These are phyloP conservation scores for Pleurotus tuber-regium DNA, from an alignment of 768 basidiomycete genomes.

Conservation along the genomic window DNA sequence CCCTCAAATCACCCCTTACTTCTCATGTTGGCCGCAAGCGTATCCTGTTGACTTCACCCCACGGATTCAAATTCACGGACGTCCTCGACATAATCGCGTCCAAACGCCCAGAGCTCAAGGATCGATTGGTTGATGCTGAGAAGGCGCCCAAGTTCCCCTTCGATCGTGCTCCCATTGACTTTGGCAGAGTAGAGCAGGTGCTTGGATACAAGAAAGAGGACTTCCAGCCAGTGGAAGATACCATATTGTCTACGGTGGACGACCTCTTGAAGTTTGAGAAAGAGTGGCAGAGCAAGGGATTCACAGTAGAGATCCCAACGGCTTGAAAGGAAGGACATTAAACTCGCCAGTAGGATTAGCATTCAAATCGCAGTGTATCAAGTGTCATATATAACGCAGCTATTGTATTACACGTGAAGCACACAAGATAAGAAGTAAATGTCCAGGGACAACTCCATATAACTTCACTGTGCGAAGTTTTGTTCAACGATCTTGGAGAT, in stretches of 20 bases:
- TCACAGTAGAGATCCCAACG: too few relatives aligned
- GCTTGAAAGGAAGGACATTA: too few relatives aligned
- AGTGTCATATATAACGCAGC: too few relatives aligned
- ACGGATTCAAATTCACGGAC: conserved; percentile 20
- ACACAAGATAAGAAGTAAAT: too few relatives aligned
- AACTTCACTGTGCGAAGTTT: too few relatives aligned
- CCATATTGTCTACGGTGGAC: conserved; percentile 29
- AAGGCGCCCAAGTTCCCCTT: conserved; percentile 15
- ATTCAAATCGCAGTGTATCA: too few relatives aligned
- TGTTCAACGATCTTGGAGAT: conserved; percentile 47
- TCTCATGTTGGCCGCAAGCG: conserved; percentile 30
- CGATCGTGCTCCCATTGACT: conserved; percentile 27
- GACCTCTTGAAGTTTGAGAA: conserved; percentile 12
- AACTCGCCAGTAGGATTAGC: too few relatives aligned
- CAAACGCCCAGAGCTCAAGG: conserved; percentile 28
- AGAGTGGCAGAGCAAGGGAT: conserved; percentile 14
- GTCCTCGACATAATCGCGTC: conserved; percentile 23
- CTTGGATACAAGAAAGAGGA: conserved; percentile 30
- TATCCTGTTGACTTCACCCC: conserved; percentile 28
- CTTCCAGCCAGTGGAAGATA: conserved; percentile 28
- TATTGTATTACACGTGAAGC: too few relatives aligned
- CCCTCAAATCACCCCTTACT: conserved; percentile 24
- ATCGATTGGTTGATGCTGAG: conserved; percentile 22
- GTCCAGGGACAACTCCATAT: too few relatives aligned
- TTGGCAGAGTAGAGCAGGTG: conserved; percentile 26